A percentile compares a stretch with the other conserved stretches of the same genome.
Conservation (phyloP, 2,329 filamentous ascomycete genomes). For the Trichoderma arundinaceum region DNA sequence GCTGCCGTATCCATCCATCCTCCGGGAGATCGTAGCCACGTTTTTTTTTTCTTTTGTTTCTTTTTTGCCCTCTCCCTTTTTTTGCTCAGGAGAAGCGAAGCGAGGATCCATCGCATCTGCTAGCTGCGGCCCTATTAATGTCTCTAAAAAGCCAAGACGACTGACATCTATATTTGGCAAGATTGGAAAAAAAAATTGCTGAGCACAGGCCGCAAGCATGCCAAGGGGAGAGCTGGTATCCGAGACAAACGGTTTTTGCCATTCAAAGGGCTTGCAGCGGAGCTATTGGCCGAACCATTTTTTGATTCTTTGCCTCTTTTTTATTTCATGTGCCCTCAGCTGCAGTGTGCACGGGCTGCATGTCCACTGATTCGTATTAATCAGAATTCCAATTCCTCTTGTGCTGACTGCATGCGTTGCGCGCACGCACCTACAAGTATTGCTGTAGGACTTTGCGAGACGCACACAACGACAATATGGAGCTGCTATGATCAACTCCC, state of each 20-base stretch:
- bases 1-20: neutral
- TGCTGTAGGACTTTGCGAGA: too few relatives aligned
- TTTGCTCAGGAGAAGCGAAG: neutral
- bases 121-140: neutral
- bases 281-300: neutral
- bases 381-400: neutral
- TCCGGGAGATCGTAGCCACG: slow-evolving; percentile 6
- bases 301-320: neutral
- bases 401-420: neutral
- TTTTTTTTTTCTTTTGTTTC: neutral
- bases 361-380: neutral
- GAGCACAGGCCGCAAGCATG: neutral
- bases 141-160: neutral
- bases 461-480: too few relatives aligned
- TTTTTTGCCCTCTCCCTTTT: neutral
- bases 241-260: neutral
- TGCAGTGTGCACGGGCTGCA: neutral
- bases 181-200: too few relatives aligned
- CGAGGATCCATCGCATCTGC: neutral
- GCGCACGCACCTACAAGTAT: too few relatives aligned
- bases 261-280: neutral
- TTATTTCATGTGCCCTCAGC: neutral
- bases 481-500: too few relatives aligned
- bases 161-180: slow-evolving; percentile 8
- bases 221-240: neutral